Evolutionary conservation across 768 basidiomycete genomes (phyloP).

Genomic region (Leccinellum rugosiceps): DNA sequence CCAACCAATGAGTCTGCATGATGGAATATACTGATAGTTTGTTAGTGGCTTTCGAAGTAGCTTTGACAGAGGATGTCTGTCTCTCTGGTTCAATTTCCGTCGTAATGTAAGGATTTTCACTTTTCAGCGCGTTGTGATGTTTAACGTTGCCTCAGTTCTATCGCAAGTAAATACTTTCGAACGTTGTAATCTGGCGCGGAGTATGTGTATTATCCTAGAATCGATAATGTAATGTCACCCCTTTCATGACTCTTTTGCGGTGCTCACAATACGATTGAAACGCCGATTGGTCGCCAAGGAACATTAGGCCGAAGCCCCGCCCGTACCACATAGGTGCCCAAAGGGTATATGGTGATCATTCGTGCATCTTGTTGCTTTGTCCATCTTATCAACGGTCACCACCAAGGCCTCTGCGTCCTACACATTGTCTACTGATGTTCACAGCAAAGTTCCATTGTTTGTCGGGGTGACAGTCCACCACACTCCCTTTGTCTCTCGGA

Average conservation of each 20-base stretch:
- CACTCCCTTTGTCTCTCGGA: conserved; percentile 19
- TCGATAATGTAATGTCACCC: conserved; percentile 30
- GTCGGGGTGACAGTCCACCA: conserved; percentile 11
- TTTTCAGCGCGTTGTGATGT: conserved; percentile 10
- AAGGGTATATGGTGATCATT: background rate
- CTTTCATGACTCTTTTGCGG: conserved; percentile 5
- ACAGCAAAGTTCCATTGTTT: conserved; percentile 12
- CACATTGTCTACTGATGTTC: background rate
- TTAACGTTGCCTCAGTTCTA: conserved; percentile 56
- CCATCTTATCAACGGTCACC: conserved; percentile 9
- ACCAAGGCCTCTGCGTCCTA: background rate
- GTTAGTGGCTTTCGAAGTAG: conserved; percentile 90
- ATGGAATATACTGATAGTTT: conserved; percentile 13
- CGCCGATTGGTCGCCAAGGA: conserved; percentile 8
- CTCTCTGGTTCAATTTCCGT: conserved; percentile 95
- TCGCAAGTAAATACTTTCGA: conserved; percentile 54
- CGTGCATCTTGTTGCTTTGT: conserved; percentile 21
- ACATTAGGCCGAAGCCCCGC: conserved; percentile 8
- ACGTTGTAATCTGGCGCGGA: conserved; percentile 12
- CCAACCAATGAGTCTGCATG: conserved; percentile 7
- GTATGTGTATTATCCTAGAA: conserved; percentile 19
- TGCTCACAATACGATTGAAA: conserved; percentile 19
- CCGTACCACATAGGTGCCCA: conserved; percentile 8
- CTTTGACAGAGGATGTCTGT: conserved; percentile 95
- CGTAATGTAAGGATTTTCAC: conserved; percentile 65